These are phyloP conservation scores for Fusarium anguioides DNA, from an alignment of 2,329 filamentous ascomycete species.

Conservation along the genomic window DNA sequence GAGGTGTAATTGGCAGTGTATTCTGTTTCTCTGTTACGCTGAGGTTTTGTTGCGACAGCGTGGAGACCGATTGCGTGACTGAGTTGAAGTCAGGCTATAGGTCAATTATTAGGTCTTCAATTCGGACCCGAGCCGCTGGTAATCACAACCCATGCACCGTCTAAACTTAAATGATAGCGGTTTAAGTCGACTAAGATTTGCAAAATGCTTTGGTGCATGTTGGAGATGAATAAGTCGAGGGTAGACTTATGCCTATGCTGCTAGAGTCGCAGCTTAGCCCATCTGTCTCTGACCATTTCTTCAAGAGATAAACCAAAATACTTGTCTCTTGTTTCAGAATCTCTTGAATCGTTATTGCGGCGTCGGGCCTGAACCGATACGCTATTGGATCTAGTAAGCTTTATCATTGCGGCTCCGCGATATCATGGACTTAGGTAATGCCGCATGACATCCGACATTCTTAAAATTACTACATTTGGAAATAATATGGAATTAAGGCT, in stretches of 20 bases:
- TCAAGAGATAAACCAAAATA: too few species aligned
- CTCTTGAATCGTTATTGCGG: too few species aligned
- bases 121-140: background rate
- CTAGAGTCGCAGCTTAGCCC: too few species aligned
- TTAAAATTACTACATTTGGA: background rate
- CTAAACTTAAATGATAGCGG: background rate
- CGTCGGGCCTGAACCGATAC: background rate
- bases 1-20: too few species aligned
- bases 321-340: too few species aligned
- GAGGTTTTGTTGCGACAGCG: constrained; percentile 21
- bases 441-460: background rate
- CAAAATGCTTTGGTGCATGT: too few species aligned
- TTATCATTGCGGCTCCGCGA: constrained; percentile 7
- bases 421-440: too few species aligned
- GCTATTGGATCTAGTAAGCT: background rate
- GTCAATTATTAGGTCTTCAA: background rate
- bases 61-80: constrained; percentile 34
- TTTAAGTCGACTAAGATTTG: background rate
- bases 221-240: too few species aligned
- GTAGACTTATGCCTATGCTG: too few species aligned
- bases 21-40: background rate
- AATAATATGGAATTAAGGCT: too few species aligned
- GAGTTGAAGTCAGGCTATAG: constrained; percentile 8
- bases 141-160: background rate
- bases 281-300: background rate